These are phyloP conservation scores for Isatis tinctoria DNA, from an alignment of 345 rosid genomes.

Conservation along the genomic window DNA sequence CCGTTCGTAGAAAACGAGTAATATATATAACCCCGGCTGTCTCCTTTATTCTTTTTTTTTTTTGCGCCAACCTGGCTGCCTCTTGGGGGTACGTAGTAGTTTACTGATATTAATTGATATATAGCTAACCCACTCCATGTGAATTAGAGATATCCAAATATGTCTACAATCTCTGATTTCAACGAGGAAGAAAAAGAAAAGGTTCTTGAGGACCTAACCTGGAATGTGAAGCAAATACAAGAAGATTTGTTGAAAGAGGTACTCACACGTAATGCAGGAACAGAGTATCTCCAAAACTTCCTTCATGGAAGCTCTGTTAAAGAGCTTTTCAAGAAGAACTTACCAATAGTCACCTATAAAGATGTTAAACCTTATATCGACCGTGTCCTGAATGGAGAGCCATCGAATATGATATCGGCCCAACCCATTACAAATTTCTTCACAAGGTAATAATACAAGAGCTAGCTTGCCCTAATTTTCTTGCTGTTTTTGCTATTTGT, in stretches of 20 bases:
- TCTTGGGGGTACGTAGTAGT: no score
- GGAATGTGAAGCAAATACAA: neutral
- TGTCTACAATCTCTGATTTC: neutral
- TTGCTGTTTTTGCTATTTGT: neutral
- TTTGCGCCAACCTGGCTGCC: no score
- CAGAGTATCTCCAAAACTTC: neutral
- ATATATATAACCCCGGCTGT: no score
- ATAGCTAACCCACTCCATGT: neutral
- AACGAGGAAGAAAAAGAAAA: neutral
- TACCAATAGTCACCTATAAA: slow-evolving; percentile 63
- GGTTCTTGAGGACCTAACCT: neutral
- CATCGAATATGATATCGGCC: neutral
- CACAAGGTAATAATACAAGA: neutral
- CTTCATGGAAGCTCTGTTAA: slow-evolving; percentile 35
- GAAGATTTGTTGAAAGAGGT: neutral
- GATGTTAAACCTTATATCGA: slow-evolving; percentile 52
- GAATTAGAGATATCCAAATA: neutral
- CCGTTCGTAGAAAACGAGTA: no score
- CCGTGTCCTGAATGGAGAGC: slow-evolving; percentile 50
- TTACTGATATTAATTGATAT: no score
- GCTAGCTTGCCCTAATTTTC: neutral
- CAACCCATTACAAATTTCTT: neutral
- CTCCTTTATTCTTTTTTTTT: no score
- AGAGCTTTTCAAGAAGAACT: slow-evolving; percentile 44
- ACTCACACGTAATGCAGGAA: slow-evolving; percentile 4